These are phyloP conservation scores for Xanthoconium stramineum DNA, from an alignment of 768 basidiomycete species.

Conservation along the genomic window DNA sequence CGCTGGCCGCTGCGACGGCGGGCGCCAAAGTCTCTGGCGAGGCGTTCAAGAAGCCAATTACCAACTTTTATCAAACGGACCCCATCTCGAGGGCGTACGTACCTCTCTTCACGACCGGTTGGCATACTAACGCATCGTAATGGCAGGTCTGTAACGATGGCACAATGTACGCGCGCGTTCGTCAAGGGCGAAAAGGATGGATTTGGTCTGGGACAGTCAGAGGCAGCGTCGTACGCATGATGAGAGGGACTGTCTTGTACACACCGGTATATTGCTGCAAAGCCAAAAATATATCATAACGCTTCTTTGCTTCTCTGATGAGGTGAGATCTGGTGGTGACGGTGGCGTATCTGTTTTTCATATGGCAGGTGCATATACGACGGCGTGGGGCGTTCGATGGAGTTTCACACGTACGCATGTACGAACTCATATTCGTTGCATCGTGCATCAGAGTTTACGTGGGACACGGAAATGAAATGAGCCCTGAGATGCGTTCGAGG, in stretches of 20 bases:
- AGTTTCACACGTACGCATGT: too few species aligned
- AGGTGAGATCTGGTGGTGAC: too few species aligned
- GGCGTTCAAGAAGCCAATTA: conserved; percentile 75
- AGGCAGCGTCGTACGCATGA: conserved; percentile 16
- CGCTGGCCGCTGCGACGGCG: conserved; percentile 49
- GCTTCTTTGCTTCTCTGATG: neutral
- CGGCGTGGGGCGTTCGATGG: too few species aligned
- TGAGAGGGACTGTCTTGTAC: neutral
- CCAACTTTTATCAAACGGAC: conserved; percentile 96
- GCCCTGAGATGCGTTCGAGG: too few species aligned
- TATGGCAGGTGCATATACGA: too few species aligned
- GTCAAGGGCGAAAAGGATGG: conserved; percentile 55
- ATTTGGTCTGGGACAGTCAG: neutral
- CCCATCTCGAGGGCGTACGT: conserved; percentile 90
- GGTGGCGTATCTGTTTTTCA: too few species aligned
- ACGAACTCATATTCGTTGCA: too few species aligned
- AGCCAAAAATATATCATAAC: conserved; percentile 6
- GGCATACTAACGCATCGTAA: neutral
- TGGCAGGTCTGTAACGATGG: conserved; percentile 89
- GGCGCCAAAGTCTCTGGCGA: conserved; percentile 54
- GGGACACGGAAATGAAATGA: too few species aligned
- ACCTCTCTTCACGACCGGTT: neutral
- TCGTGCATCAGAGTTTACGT: too few species aligned
- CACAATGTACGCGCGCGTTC: conserved; percentile 86
- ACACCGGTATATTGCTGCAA: conserved; percentile 4